Conservation (phyloP, 163 green algal genomes). For the Coccomyxa subellipsoidea region DNA sequence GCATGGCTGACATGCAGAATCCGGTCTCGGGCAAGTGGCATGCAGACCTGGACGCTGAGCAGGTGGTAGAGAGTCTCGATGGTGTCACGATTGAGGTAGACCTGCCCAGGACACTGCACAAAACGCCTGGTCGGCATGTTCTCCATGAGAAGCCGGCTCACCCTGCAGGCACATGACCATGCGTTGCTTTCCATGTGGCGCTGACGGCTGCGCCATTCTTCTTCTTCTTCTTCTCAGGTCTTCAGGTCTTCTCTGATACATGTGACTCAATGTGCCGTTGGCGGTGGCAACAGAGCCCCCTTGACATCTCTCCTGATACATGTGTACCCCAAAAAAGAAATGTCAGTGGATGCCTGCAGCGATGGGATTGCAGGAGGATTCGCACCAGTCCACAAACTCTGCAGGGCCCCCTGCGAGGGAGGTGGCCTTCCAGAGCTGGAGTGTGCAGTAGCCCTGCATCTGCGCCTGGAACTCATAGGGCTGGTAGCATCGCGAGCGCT, state of each 20-base stretch:
- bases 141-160: constrained; percentile 32
- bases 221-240: not conserved
- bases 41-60: constrained; percentile 15
- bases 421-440: constrained; percentile 34
- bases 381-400: constrained; percentile 18
- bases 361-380: not conserved
- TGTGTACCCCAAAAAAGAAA: not conserved
- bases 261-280: too few relatives aligned
- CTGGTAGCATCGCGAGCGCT: constrained; percentile 17
- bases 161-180: constrained; percentile 15
- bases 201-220: not conserved
- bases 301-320: too few relatives aligned
- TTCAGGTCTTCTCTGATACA: too few relatives aligned
- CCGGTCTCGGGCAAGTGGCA: not conserved
- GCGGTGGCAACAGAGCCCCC: too few relatives aligned
- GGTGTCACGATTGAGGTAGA: constrained; percentile 36
- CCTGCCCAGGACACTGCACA: constrained; percentile 4
- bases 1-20: not conserved
- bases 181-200: not conserved
- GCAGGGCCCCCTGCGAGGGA: constrained; percentile 10
- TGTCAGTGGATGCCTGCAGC: not conserved
- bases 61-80: constrained; percentile 38
- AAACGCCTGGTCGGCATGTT: constrained; percentile 23
- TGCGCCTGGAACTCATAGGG: constrained; percentile 35
- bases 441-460: constrained; percentile 37